Evolutionary conservation across 2,329 filamentous ascomycete genomes (phyloP).

Genomic region (Penicillium sp.): DNA sequence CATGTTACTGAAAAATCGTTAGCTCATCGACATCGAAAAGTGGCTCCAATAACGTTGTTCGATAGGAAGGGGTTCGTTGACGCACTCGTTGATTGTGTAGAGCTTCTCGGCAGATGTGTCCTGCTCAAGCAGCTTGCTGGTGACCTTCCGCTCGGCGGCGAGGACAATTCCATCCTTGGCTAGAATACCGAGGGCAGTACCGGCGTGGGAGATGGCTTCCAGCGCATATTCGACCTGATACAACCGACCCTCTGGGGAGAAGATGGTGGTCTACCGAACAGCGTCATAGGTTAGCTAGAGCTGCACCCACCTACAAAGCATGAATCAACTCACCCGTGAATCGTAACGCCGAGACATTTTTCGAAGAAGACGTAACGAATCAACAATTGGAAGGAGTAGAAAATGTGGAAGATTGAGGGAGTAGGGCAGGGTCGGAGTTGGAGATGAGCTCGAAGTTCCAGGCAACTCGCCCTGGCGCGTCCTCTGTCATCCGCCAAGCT

Average conservation of each 20-base stretch:
- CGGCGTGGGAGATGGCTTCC: slow-evolving; percentile 96
- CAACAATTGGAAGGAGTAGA: slow-evolving; percentile 9
- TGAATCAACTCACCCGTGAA: slow-evolving; percentile 65
- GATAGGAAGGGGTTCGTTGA: neutral
- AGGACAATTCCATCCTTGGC: slow-evolving; percentile 98
- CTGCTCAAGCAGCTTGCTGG: slow-evolving; percentile 97
- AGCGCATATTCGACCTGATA: slow-evolving; percentile 99
- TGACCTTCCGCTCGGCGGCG: slow-evolving; percentile 96
- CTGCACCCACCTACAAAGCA: slow-evolving; percentile 21
- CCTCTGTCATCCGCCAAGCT: slow-evolving; percentile 37
- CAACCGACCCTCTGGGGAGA: slow-evolving; percentile 95
- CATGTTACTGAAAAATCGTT: slow-evolving; percentile 72
- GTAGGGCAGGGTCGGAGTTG: slow-evolving; percentile 18
- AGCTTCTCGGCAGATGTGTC: slow-evolving; percentile 99
- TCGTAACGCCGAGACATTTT: slow-evolving; percentile 95
- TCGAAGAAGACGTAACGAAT: slow-evolving; percentile 20
- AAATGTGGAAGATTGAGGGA: slow-evolving; percentile 17
- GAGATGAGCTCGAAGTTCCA: slow-evolving; percentile 36
- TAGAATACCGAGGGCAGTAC: slow-evolving; percentile 92
- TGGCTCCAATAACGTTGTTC: neutral
- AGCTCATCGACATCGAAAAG: slow-evolving; percentile 8
- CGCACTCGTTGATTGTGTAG: slow-evolving; percentile 96
- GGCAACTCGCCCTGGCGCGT: slow-evolving; percentile 41
- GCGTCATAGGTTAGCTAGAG: slow-evolving; percentile 37
- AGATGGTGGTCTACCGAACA: slow-evolving; percentile 82